These are phyloP conservation scores for Flaveria brownii DNA, from an alignment of 129 eudicot species.

Conservation along the genomic window DNA sequence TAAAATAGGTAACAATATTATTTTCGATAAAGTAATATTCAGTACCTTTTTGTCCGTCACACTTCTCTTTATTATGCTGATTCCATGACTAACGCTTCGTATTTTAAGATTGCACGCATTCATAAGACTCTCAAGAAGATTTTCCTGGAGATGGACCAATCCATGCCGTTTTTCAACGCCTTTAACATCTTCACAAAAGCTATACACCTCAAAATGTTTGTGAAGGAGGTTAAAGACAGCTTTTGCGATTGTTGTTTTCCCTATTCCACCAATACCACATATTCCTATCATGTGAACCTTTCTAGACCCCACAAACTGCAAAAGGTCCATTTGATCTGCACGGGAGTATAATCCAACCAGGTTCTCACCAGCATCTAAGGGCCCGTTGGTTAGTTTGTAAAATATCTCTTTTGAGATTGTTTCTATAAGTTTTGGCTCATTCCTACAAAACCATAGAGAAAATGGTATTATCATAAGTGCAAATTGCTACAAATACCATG, in stretches of 20 bases:
- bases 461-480: neutral
- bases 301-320: constrained; percentile 2
- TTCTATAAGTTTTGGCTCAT: constrained; percentile 35
- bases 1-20: neutral
- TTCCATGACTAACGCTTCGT: constrained; percentile 21
- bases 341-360: constrained; percentile 37
- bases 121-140: constrained; percentile 33
- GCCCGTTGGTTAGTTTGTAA: constrained; percentile 28
- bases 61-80: constrained; percentile 5
- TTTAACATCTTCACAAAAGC: constrained; percentile 38
- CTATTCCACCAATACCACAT: constrained; percentile 46
- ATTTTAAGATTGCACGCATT: constrained; percentile 10
- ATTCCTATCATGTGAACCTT: constrained; percentile 41
- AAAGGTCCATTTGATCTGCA: constrained; percentile 32
- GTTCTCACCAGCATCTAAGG: constrained; percentile 33
- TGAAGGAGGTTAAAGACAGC: constrained; percentile 32
- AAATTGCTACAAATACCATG: constrained; percentile 7
- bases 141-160: constrained; percentile 31
- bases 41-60: constrained; percentile 34
- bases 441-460: constrained; percentile 31
- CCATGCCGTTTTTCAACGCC: constrained; percentile 31
- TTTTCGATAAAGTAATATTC: too few species aligned
- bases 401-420: constrained; percentile 37
- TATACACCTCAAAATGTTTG: constrained; percentile 29
- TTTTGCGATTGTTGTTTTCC: constrained; percentile 43